These are phyloP conservation scores for Candida buenavistaensis DNA, from an alignment of 1,139 yeast genomes.

Conservation along the genomic window DNA sequence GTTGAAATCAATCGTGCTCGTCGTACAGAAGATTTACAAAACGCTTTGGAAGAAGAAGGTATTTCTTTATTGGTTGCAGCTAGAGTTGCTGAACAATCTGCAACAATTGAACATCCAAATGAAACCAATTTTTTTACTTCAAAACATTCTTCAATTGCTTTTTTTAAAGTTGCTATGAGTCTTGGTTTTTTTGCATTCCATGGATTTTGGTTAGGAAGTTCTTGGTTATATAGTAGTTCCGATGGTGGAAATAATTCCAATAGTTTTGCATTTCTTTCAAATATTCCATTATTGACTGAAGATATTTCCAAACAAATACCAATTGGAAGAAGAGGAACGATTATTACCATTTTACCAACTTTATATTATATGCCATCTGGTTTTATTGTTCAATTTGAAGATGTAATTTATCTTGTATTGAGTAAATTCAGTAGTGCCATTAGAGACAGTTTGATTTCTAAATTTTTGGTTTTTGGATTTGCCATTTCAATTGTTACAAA, in stretches of 20 bases:
- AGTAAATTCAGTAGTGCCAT: conserved; percentile 70
- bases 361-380: conserved; percentile 72
- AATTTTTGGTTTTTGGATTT: conserved; percentile 71
- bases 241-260: conserved; percentile 16
- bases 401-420: conserved; percentile 51
- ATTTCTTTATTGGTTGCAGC: conserved; percentile 68
- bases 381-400: conserved; percentile 64
- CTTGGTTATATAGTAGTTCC: conserved; percentile 60
- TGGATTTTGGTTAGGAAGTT: conserved; percentile 70
- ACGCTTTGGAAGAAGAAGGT: conserved; percentile 93
- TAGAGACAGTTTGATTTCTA: conserved; percentile 78
- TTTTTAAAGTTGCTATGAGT: conserved; percentile 67
- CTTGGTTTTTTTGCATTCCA: conserved; percentile 72
- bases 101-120: conserved; percentile 46
- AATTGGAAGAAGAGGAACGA: conserved; percentile 48
- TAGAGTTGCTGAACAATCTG: conserved; percentile 59
- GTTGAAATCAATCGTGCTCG: conserved; percentile 89
- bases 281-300: conserved; percentile 35
- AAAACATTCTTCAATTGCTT: conserved; percentile 44
- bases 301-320: conserved; percentile 43
- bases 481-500: conserved; percentile 78
- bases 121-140: conserved; percentile 27
- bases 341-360: conserved; percentile 69
- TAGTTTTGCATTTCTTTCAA: conserved; percentile 15
- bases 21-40: conserved; percentile 76